Evolutionary conservation across 192 early-diverging fungal species (phyloP), one percentile per base, ranked within the genome.

Genomic region (Pilaira anomala): DNA sequence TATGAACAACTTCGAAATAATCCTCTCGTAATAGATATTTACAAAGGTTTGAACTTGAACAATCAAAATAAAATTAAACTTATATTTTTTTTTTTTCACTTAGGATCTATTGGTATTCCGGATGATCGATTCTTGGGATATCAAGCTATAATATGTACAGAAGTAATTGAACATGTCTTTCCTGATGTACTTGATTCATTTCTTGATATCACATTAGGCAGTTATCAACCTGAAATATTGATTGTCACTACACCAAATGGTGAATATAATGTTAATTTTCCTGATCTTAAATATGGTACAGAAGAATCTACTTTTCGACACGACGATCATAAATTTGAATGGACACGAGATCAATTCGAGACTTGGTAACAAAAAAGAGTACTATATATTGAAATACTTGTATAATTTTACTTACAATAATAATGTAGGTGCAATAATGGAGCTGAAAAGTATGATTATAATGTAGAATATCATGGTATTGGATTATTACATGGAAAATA

Each of bases 301-400:
- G 74, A 76, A 1, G 69, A 85, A 0, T 68, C 84, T 5, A 67
- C 48, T 13, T 83, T 93, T 49, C 80, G 95, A 30, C 84, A 95
- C 67, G 80, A 78, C 39, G 95, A 98, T 73, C 95, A 98, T 75
- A 86, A 86, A 52, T 98, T 96, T 73, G 95, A 98, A 77, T 98
- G 95, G 95, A 94, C 93, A n/a, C 80, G 93, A 9, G 66, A 64
- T 19, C 84, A 95, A 68, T 98, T 98, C 72, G 59, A 87, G 60
- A 33, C 62, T 0, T 98, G 94, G 93, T 89, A 72, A 45, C 61
- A 28, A 48, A 21, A 51, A 16, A 50, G 8, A 14, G 48, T 16
- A 11, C 28, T 11, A 48, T 30, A 51, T 49, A 2, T 11, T 21
- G 7, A 18, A 19, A 36, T 30, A 53, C 14, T 1, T 18, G 14